Conservation (phyloP, 805 yeast species). For the Pichia exigua region DNA sequence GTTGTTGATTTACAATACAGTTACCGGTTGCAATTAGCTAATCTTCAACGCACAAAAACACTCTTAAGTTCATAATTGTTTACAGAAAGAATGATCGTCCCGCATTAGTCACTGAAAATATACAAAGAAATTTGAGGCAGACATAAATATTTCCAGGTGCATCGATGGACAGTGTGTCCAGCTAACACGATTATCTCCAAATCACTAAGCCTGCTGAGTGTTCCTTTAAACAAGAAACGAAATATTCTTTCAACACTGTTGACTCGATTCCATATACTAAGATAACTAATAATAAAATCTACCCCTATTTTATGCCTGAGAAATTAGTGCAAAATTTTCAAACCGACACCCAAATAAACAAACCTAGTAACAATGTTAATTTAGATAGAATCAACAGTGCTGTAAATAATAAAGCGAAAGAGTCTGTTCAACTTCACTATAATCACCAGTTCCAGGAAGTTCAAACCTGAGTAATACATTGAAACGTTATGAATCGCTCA, state of each 20-base stretch:
- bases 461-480: background rate
- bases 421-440: no score
- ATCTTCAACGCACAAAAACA: no score
- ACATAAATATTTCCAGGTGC: background rate
- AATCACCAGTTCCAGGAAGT: background rate
- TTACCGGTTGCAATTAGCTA: no score
- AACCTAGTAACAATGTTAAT: background rate
- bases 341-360: background rate
- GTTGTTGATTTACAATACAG: no score
- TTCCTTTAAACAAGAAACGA: background rate
- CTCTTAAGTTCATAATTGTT: background rate
- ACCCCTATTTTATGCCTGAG: background rate
- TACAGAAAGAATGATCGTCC: background rate
- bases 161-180: background rate
- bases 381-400: background rate
- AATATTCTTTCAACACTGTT: background rate
- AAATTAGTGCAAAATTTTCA: background rate
- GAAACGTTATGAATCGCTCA: background rate
- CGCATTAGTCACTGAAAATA: background rate
- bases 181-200: background rate
- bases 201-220: no score
- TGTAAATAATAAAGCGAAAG: background rate
- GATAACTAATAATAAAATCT: background rate
- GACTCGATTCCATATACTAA: background rate
- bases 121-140: background rate